Evolutionary conservation across 306 rosid genomes (phyloP).

Genomic region (Dryas octopetala): DNA sequence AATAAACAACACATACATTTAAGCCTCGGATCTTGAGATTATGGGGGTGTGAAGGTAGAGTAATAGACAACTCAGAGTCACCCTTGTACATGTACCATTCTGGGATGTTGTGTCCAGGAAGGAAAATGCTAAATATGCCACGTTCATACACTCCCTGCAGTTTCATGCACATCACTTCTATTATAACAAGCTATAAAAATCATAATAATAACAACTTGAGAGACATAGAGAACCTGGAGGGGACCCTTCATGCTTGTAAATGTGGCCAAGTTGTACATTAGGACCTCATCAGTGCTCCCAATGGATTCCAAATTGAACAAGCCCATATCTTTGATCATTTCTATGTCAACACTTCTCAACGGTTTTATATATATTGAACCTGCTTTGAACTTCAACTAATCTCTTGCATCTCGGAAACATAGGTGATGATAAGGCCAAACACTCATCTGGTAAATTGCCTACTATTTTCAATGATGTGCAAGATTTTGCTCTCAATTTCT

Average conservation of each 20-base stretch:
- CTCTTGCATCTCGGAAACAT: too few species aligned
- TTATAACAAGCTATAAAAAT: too few species aligned
- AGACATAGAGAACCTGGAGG: background rate
- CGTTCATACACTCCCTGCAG: background rate
- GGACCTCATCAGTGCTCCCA: too few species aligned
- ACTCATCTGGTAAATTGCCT: background rate
- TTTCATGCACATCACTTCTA: background rate
- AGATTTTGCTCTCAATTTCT: rapidly evolving
- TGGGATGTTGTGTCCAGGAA: background rate
- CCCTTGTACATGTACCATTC: background rate
- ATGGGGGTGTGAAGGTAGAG: background rate
- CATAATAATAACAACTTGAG: too few species aligned
- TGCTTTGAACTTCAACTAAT: too few species aligned
- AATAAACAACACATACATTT: background rate
- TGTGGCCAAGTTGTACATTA: too few species aligned
- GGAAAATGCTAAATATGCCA: constrained; percentile 1
- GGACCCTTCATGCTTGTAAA: too few species aligned
- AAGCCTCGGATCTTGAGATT: constrained; percentile 2
- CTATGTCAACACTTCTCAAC: too few species aligned
- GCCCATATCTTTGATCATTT: too few species aligned
- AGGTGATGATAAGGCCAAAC: too few species aligned
- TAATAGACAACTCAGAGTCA: background rate
- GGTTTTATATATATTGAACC: too few species aligned
- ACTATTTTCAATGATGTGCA: background rate
- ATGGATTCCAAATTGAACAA: too few species aligned